A percentile compares a stretch with the other conserved stretches of the same genome.
Conservation (phyloP, 208 protist genomes). For the Blastocrithidia nonstop region DNA sequence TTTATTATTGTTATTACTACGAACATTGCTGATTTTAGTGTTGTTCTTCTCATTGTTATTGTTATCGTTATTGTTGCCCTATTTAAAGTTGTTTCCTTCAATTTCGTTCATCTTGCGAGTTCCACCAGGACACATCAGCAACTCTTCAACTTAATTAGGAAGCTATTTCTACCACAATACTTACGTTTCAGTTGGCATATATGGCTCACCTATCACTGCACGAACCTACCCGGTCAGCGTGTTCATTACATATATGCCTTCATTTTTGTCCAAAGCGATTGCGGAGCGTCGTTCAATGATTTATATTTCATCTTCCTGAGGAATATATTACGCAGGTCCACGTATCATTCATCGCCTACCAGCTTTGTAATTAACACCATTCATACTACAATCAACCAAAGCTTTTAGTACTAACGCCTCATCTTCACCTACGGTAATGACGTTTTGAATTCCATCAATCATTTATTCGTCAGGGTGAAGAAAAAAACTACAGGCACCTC, state of each 20-base stretch:
- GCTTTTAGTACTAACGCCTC: conserved; percentile 91
- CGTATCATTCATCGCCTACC: conserved; percentile 91
- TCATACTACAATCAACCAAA: conserved; percentile 32
- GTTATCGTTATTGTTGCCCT: too few species aligned
- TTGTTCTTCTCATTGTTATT: too few species aligned
- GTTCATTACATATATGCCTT: conserved; percentile 95
- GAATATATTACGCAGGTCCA: conserved; percentile 88
- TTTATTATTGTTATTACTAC: too few species aligned
- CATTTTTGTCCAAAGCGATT: conserved; percentile 93
- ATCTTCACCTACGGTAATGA: conserved; percentile 82
- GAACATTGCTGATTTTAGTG: too few species aligned
- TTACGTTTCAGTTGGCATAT: conserved; percentile 90
- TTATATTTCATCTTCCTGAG: conserved; percentile 74
- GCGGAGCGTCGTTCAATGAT: conserved; percentile 78
- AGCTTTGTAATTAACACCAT: conserved; percentile 23
- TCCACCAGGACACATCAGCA: conserved; percentile 54
- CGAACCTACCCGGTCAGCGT: conserved; percentile 77
- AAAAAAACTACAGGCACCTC: conserved; percentile 89
- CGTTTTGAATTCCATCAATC: conserved; percentile 57
- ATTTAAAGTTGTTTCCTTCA: conserved; percentile 11
- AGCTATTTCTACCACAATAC: conserved; percentile 92
- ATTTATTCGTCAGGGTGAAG: conserved; percentile 88
- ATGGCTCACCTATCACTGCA: conserved; percentile 76
- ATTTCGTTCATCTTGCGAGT: conserved; percentile 14
- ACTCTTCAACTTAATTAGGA: conserved; percentile 75